phyloP scores from a whole-genome alignment of 352 stramenopile species.

The Pythium utonaiense region DNA sequence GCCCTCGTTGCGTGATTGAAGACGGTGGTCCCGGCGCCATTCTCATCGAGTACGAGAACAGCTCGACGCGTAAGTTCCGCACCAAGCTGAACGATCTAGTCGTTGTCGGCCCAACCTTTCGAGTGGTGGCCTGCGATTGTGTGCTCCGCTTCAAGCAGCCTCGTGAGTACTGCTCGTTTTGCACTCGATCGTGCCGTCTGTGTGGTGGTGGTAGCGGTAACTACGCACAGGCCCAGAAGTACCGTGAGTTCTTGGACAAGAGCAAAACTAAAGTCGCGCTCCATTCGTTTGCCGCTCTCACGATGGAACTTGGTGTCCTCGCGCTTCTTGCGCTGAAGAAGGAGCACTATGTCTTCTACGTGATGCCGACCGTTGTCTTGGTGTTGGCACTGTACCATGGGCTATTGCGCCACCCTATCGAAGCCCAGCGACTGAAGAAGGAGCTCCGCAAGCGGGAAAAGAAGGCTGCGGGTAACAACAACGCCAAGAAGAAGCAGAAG shows the following conservation, averaged over 20 bases:
- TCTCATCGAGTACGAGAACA: constrained; percentile 60
- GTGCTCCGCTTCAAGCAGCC: constrained; percentile 65
- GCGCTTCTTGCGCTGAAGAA: constrained; percentile 40
- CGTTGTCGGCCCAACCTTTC: constrained; percentile 68
- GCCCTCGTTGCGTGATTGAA: constrained; percentile 77
- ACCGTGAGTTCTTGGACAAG: constrained; percentile 69
- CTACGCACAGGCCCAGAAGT: constrained; percentile 67
- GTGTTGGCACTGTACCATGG: constrained; percentile 49
- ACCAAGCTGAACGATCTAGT: constrained; percentile 50
- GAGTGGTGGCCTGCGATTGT: constrained; percentile 82
- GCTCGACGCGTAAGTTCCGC: constrained; percentile 41
- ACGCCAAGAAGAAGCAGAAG: constrained; percentile 33
- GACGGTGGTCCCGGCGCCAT: constrained; percentile 70
- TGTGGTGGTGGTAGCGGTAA: constrained; percentile 80
- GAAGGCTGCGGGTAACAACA: constrained; percentile 22
- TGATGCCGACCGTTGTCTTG: constrained; percentile 38
- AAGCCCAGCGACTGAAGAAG: constrained; percentile 53
- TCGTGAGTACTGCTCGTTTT: constrained; percentile 74
- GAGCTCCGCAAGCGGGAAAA: constrained; percentile 40
- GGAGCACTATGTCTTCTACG: constrained; percentile 54
- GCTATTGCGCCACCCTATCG: constrained; percentile 47
- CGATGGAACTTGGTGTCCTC: constrained; percentile 47
- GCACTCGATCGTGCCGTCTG: constrained; percentile 58
- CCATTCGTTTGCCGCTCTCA: constrained; percentile 53
- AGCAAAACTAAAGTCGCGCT: constrained; percentile 51